Evolutionary conservation across 2,329 filamentous ascomycete species (phyloP).

Genomic region (Trichoderma sp.): DNA sequence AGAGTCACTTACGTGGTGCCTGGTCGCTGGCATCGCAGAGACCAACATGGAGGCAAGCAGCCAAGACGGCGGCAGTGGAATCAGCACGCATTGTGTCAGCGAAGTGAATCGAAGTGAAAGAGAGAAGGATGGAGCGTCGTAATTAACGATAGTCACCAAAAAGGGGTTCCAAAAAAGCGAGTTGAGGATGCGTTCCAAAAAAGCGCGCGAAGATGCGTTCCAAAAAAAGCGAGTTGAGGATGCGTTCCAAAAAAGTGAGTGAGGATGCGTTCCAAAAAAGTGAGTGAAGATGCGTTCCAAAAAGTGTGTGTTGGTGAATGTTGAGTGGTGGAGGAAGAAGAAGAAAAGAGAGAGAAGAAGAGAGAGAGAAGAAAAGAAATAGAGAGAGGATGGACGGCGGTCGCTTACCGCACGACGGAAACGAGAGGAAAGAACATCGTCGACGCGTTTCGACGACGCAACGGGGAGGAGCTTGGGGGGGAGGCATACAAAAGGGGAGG

Average conservation of each 20-base stretch:
- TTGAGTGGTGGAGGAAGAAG: constrained; percentile 23
- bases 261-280: constrained; percentile 34
- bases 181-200: constrained; percentile 30
- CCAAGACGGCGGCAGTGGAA: constrained; percentile 19
- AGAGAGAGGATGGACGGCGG: constrained; percentile 6
- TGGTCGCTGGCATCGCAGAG: not conserved
- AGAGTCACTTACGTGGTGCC: constrained; percentile 6
- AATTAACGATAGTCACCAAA: constrained; percentile 35
- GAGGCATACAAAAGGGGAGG: not conserved
- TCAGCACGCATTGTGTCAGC: constrained; percentile 24
- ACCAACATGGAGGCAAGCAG: constrained; percentile 12
- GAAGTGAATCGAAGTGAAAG: constrained; percentile 8
- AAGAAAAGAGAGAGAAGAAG: constrained; percentile 20
- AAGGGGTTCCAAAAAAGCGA: constrained; percentile 31
- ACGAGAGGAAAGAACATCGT: not conserved
- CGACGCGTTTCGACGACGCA: not conserved
- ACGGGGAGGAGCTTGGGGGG: not conserved
- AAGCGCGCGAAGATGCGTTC: constrained; percentile 23
- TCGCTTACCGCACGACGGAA: not conserved
- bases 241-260: constrained; percentile 33
- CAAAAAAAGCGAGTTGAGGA: constrained; percentile 25
- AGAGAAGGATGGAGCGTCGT: constrained; percentile 27
- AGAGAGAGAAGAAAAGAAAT: constrained; percentile 19
- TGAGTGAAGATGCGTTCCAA: constrained; percentile 23
- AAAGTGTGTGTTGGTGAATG: constrained; percentile 24